Base-by-base conservation (phyloP, 371 early-diverging fungal species). In the Mortierella sp. region DNA sequence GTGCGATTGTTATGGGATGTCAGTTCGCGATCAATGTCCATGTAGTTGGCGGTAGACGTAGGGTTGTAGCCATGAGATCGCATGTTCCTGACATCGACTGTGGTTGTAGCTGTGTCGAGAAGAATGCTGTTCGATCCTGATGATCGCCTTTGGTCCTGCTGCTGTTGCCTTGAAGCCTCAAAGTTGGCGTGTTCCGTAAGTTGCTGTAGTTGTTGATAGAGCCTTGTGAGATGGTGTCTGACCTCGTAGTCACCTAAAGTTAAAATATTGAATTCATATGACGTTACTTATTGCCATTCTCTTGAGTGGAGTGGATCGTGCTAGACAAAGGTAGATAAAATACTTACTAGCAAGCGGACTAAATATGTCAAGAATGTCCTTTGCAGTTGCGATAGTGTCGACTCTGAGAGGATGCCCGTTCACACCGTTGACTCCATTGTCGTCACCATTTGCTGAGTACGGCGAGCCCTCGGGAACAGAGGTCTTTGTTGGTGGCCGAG, bases 121-220 rank as follows among this genome's bases (percentile, higher is more conserved):
- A 16, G 34, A 7, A 19, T 2, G 8, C 63, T 45, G n/a, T 45
- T 40, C 4, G 47, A 34, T 9, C 58, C 48, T 31, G 41, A 14
- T 7, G 58, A 47, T 9, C 22, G 31, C 26, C 26, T 26, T 7
- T 41, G 64, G 4, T 8, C 19, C 19, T 66, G 66, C 14, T 37
- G 48, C 13, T 61, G 64, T 19, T 50, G 52, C 43, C 39, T 58
- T 2, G 64, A 48, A 13, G 66, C 73, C 48, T 66, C 55, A 41
- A 77, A 81, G 2, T 14, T 40, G 11, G 50, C 70, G 31, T 74
- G 82, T 37, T 81, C 82, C 16, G 47, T 70, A 37, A 81, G 61
- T 37, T 68, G 74, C 22, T 81, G 78, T 10, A 77, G 72, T 19
- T 81, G 82, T 39, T 74, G 82, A 24, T 71, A 77, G 1, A 81